Base-by-base conservation (phyloP, 192 early-diverging fungal species). In the Glomus cerebriforme region DNA sequence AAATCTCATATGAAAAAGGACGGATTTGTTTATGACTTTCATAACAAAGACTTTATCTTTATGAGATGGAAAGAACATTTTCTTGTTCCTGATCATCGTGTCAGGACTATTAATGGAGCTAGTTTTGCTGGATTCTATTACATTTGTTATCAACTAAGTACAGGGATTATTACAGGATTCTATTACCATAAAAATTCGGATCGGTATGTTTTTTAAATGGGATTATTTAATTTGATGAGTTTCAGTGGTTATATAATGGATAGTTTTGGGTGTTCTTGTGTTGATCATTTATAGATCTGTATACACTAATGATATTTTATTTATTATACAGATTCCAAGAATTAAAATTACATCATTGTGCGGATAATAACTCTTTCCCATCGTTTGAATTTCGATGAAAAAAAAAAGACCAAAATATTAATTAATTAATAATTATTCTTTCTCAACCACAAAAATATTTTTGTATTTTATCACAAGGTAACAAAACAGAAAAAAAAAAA, bases 31-130 rank as follows among this genome's bases (percentile, higher is more conserved):
- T 88, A 86, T 73, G 84, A 88, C 77, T 84, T 86, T 19, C 69
- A 75, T 15, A 77, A 83, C 59, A 83, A 88, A 80, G 88, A 86
- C 80, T 89, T 84, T 54, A 85, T 96, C 10, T 96, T 94, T 83
- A 96, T 96, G 95, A 88, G 95, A 59, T 96, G 95, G 95, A 96
- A 96, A 84, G 95, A 96, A 74, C 92, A 94, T 80, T 96, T 96
- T 79, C 80, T 96, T 59, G 93, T 96, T 13, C 95, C 95, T n/a
- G 92, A 96, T 80, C 94, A 96, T 82, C 83, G 85, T 45, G 88
- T 96, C 19, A 88, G 86, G 68, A 84, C 81, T 19, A 94, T 96
- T 59, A 84, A 89, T 68, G 95, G 95, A 34, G 95, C 95, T 7
- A 93, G 92, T 64, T 96, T 95, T 89, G 94, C 92, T 32, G 95